These are phyloP conservation scores for Balakata baccata DNA, from an alignment of 345 rosid species.

Conservation along the genomic window DNA sequence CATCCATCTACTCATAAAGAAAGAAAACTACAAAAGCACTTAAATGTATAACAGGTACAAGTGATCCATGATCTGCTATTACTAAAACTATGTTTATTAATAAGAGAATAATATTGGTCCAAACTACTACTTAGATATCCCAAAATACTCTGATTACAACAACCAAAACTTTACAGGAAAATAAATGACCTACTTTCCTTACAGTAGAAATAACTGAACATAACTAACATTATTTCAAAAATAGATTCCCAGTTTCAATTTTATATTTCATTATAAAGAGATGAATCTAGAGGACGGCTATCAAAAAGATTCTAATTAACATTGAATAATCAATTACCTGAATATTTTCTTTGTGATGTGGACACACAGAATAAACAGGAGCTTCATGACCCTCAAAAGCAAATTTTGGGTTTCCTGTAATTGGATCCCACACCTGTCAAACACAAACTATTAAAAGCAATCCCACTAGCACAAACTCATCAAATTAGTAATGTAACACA, in stretches of 20 bases:
- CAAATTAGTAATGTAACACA: constrained; percentile 4
- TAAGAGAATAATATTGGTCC: not conserved
- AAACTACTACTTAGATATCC: not conserved
- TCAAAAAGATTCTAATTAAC: not conserved
- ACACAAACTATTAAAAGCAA: constrained; percentile 22
- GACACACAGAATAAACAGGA: constrained; percentile 76
- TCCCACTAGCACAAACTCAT: constrained; percentile 5
- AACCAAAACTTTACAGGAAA: not conserved
- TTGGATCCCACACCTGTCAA: constrained; percentile 84
- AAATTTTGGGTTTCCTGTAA: constrained; percentile 47
- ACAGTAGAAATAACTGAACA: not conserved
- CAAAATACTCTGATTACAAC: not conserved
- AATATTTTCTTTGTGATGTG: constrained; percentile 78
- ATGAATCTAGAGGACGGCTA: not conserved
- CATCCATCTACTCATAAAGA: not conserved
- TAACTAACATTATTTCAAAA: not conserved
- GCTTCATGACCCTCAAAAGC: constrained; percentile 84
- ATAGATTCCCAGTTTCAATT: not conserved
- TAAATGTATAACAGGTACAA: not conserved
- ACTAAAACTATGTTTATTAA: not conserved
- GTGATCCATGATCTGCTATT: not conserved
- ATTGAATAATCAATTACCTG: constrained; percentile 49
- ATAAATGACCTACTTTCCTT: not conserved
- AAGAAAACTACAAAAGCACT: not conserved
- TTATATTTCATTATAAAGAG: constrained; percentile 1